These are phyloP conservation scores for Kluyveromyces wickerhamii DNA, from an alignment of 805 yeast genomes.

Conservation along the genomic window DNA sequence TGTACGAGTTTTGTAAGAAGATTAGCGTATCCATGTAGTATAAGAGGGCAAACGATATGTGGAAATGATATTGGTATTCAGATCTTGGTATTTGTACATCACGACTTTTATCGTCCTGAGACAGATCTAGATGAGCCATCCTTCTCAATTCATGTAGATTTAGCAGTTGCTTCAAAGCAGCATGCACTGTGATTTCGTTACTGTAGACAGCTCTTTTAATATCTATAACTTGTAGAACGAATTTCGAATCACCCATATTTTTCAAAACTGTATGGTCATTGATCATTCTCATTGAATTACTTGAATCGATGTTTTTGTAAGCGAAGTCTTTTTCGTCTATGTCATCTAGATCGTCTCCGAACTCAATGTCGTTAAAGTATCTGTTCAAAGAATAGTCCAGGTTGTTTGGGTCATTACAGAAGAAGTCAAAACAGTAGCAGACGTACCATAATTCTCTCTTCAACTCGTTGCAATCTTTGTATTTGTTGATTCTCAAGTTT, in stretches of 20 bases:
- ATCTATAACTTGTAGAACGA: slow-evolving; percentile 4
- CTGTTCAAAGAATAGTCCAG: slow-evolving; percentile 3
- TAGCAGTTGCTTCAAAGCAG: slow-evolving; percentile 5
- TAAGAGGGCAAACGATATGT: slow-evolving; percentile 1
- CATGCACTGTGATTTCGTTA: neutral
- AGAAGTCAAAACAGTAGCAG: slow-evolving; percentile 7
- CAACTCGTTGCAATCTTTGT: slow-evolving; percentile 3
- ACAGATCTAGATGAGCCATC: slow-evolving; percentile 2
- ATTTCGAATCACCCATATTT: slow-evolving; percentile 1
- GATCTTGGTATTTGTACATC: neutral
- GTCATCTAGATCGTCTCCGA: neutral
- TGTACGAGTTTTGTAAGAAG: slow-evolving; percentile 3
- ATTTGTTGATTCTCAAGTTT: slow-evolving; percentile 5
- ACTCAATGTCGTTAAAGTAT: slow-evolving; percentile 1
- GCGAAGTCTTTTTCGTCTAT: neutral
- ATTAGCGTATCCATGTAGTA: slow-evolving; percentile 6
- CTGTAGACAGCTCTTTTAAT: slow-evolving; percentile 5
- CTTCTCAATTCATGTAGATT: slow-evolving; percentile 1
- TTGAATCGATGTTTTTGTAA: neutral
- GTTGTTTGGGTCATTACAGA: slow-evolving; percentile 5
- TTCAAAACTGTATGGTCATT: slow-evolving; percentile 4
- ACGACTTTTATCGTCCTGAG: neutral
- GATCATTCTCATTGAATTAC: slow-evolving; percentile 5
- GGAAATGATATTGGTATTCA: slow-evolving; percentile 1
- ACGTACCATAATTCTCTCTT: slow-evolving; percentile 7